Evolutionary conservation across 2,329 filamentous ascomycete species (phyloP), one percentile per base, ranked within the genome.

Genomic region (Fusarium sp.): DNA sequence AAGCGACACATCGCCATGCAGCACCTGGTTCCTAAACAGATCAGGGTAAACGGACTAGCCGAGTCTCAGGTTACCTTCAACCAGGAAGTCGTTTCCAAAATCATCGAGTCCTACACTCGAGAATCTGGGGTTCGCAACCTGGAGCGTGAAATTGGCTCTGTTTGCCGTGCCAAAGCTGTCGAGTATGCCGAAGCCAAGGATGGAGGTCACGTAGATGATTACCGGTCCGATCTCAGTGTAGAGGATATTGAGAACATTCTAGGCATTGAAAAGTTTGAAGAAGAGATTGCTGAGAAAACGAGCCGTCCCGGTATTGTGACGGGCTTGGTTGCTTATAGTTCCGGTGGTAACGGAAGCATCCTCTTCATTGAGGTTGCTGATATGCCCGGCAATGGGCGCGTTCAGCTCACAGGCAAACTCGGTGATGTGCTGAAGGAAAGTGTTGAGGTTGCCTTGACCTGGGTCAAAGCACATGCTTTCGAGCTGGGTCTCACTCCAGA

Each of bases 321-420:
- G 1, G 96, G 96, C 18, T 91, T 99, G 36, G 96, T 99, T 20
- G 96, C 96, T 13, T 99, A 98, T 84, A 94, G 92, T 78, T 93
- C 92, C 7, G 95, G 96, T 54, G 94, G 94, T 52, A 95, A 98
- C 80, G 96, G 96, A 70, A 95, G 93, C 79, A 99, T 99, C 77
- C 88, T 99, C 62, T 99, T 99, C 86, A 99, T 99, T 76, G 96
- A 99, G 83, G 94, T 98, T 47, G 94, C 95, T 15, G 95, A 97
- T 79, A 98, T 98, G 94, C 96, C 96, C 1, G 96, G 96, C 46
- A 92, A 90, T 62, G 96, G 96, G 38, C 91, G 92, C 58, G 94
- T 99, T 39, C 96, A 98, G 83, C 90, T 99, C 31, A 99, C 96
- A 2, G 96, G 96, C 69, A 98, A 97, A 81, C 90, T 99, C 11